A percentile compares a stretch with the other conserved stretches of the same genome.
Evolutionary conservation across 495 filamentous ascomycete genomes (phyloP).

Genomic region (Aspergillus haitiensis): DNA sequence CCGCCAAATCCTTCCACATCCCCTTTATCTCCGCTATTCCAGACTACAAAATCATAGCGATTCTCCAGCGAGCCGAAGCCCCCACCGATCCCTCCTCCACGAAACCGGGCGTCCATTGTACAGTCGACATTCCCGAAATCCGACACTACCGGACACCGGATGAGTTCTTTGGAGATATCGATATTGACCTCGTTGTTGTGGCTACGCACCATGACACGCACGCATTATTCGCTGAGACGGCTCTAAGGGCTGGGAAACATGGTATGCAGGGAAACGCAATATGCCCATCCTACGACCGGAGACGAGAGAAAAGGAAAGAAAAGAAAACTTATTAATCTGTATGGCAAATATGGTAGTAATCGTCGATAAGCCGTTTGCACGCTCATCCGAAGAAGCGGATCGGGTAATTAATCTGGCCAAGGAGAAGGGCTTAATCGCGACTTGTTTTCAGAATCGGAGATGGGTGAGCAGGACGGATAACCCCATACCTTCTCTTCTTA

Average conservation of each 20-base stretch:
- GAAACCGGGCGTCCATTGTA: not conserved
- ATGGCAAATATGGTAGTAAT: not conserved
- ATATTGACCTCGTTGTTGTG: not conserved
- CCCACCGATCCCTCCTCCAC: not conserved
- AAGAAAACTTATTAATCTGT: not conserved
- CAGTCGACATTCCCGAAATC: conserved; percentile 1
- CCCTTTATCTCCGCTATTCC: conserved; percentile 2
- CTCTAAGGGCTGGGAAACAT: conserved; percentile 7
- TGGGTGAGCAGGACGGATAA: not conserved
- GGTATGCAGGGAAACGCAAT: not conserved
- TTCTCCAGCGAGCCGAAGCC: conserved; percentile 1
- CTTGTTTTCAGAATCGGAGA: conserved; percentile 9
- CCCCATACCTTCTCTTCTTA: not conserved
- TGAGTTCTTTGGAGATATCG: not conserved
- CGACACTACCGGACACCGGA: conserved; percentile 2
- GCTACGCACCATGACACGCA: conserved; percentile 4
- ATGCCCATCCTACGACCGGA: not conserved
- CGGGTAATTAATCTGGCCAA: not conserved
- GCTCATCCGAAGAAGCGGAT: conserved; percentile 7
- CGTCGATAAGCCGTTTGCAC: conserved; percentile 5
- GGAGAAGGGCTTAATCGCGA: not conserved
- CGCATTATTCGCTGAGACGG: not conserved
- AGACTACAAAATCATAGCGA: conserved; percentile 2
- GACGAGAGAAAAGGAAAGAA: not conserved
- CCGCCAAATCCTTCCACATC: conserved; percentile 7